A percentile compares a stretch with the other conserved stretches of the same genome.
These are phyloP conservation scores for Xylariaceae sp. DNA, from an alignment of 2,329 filamentous ascomycete species.

Conservation along the genomic window DNA sequence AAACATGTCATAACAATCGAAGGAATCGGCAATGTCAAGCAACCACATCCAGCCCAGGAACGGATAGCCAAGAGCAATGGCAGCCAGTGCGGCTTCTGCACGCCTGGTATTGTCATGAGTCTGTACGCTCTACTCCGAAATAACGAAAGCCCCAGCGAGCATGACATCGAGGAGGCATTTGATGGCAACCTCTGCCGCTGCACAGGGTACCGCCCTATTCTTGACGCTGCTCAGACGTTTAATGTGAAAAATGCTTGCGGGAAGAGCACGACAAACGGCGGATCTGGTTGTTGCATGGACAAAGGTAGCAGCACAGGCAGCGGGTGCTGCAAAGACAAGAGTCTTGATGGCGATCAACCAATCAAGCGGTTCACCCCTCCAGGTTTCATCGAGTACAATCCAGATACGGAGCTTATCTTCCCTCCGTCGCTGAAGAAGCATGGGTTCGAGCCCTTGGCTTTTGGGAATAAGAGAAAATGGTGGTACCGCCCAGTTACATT, in stretches of 20 bases:
- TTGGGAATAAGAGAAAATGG: conserved; percentile 92
- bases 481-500: conserved; percentile 93
- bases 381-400: conserved; percentile 92
- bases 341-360: conserved; percentile 55
- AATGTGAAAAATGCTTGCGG: conserved; percentile 61
- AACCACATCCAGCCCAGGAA: conserved; percentile 89
- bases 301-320: conserved; percentile 57
- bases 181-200: conserved; percentile 96
- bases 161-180: conserved; percentile 93
- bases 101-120: conserved; percentile 97
- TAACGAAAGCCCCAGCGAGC: conserved; percentile 75
- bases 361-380: conserved; percentile 80
- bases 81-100: conserved; percentile 94
- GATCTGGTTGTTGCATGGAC: conserved; percentile 75
- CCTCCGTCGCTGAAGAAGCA: conserved; percentile 85
- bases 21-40: conserved; percentile 87
- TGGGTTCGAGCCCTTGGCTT: conserved; percentile 79
- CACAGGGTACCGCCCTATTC: conserved; percentile 91
- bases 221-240: conserved; percentile 94
- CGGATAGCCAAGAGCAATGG: conserved; percentile 90
- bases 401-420: conserved; percentile 94
- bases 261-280: conserved; percentile 57
- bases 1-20: conserved; percentile 99
- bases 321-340: conserved; percentile 74
- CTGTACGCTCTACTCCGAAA: conserved; percentile 92